These are phyloP conservation scores for Bruguiera parviflora DNA, from an alignment of 345 rosid species.

Conservation along the genomic window DNA sequence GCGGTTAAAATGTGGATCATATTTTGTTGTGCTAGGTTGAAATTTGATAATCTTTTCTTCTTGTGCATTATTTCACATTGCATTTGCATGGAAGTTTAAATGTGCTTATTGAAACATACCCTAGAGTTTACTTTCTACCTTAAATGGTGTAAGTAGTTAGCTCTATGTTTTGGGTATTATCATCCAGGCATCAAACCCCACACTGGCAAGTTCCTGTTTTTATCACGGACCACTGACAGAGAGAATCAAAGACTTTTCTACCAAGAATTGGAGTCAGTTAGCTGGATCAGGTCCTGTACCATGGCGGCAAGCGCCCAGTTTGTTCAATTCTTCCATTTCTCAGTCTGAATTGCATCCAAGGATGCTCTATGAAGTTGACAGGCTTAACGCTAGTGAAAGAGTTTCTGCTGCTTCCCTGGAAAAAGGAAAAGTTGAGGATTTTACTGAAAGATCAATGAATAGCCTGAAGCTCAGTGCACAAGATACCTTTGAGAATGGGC, in stretches of 20 bases:
- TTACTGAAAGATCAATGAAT: constrained; percentile 56
- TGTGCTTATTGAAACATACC: too few species aligned
- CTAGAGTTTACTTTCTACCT: not conserved
- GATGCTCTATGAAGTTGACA: constrained; percentile 48
- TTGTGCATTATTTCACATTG: too few species aligned
- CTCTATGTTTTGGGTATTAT: constrained; percentile 13
- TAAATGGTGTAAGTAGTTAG: not conserved
- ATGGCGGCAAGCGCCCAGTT: constrained; percentile 68
- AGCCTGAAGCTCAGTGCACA: constrained; percentile 40
- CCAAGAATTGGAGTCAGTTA: constrained; percentile 61
- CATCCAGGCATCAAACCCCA: constrained; percentile 55
- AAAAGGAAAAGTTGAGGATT: constrained; percentile 50
- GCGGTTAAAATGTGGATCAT: too few species aligned
- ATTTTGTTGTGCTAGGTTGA: too few species aligned
- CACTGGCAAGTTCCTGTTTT: constrained; percentile 45
- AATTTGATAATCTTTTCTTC: too few species aligned
- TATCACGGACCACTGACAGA: constrained; percentile 47
- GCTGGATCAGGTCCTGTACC: constrained; percentile 73
- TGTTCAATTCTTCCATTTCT: constrained; percentile 53
- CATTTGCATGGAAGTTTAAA: too few species aligned
- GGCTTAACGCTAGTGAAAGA: constrained; percentile 38
- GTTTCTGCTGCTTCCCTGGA: constrained; percentile 46
- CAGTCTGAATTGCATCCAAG: constrained; percentile 55
- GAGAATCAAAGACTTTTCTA: constrained; percentile 48
- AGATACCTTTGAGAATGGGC: constrained; percentile 51